These are phyloP conservation scores for Rosa persica DNA, from an alignment of 306 rosid genomes.

Conservation along the genomic window DNA sequence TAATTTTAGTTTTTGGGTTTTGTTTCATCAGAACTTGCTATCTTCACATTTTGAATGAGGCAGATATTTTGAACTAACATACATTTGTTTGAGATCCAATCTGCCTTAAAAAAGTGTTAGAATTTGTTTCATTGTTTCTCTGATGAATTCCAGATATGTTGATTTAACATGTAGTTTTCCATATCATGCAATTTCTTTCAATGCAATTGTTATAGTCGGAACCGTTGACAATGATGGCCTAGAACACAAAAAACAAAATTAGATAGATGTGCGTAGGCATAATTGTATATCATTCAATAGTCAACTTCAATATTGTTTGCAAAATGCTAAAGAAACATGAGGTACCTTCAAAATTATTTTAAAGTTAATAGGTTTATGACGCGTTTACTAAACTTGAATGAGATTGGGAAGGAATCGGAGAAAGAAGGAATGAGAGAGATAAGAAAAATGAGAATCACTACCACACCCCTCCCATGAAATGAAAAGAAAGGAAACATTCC, in stretches of 20 bases:
- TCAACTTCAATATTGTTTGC: background rate
- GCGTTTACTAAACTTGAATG: no score
- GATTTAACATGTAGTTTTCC: background rate
- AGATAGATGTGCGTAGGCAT: background rate
- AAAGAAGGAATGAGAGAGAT: no score
- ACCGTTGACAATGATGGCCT: background rate
- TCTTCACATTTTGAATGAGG: background rate
- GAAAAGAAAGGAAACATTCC: no score
- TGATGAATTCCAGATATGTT: background rate
- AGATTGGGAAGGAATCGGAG: no score
- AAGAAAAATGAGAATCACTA: no score
- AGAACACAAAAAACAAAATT: background rate
- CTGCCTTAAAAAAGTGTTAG: background rate
- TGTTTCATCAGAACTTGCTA: background rate
- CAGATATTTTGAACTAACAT: background rate
- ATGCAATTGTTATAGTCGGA: background rate
- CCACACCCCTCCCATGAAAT: no score
- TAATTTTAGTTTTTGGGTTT: constrained; percentile 6
- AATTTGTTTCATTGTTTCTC: background rate
- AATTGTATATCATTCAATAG: background rate
- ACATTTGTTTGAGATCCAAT: background rate
- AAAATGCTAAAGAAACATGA: background rate
- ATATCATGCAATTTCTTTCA: background rate
- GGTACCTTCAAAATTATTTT: background rate
- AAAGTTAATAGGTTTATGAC: background rate